Percentiles rank a stretch among this genome's conserved stretches.
These are phyloP conservation scores for Neonectria sp. DNA, from an alignment of 2,329 filamentous ascomycete species.

Conservation along the genomic window DNA sequence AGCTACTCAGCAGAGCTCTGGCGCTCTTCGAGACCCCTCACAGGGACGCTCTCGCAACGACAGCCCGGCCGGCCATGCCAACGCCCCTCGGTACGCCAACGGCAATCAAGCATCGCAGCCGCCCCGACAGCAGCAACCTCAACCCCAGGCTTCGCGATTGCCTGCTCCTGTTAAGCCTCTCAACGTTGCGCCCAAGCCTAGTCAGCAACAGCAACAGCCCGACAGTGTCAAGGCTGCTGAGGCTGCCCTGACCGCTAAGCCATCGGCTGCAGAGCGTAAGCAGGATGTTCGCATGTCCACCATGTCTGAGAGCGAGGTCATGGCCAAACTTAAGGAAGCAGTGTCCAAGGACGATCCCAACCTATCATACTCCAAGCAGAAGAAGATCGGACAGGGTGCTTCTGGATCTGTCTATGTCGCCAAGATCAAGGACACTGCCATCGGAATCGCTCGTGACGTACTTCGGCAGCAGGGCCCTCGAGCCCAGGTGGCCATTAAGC, in stretches of 20 bases:
- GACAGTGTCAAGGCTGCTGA: constrained; percentile 92
- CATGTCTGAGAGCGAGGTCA: constrained; percentile 97
- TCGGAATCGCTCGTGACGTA: constrained; percentile 87
- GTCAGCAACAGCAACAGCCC: constrained; percentile 61
- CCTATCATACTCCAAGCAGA: constrained; percentile 97
- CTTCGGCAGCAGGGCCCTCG: constrained; percentile 84
- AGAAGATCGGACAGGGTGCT: constrained; percentile 99
- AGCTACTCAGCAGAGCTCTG: constrained; percentile 65
- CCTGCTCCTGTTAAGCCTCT: constrained; percentile 82
- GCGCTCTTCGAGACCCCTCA: constrained; percentile 59
- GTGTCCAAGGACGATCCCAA: constrained; percentile 97
- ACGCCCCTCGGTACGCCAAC: constrained; percentile 72
- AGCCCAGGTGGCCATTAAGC: constrained; percentile 97
- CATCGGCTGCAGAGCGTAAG: constrained; percentile 78
- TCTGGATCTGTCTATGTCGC: constrained; percentile 98
- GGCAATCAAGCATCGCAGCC: constrained; percentile 66
- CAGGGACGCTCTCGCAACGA: constrained; percentile 65
- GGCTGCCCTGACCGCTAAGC: constrained; percentile 88
- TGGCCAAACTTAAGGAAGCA: constrained; percentile 94
- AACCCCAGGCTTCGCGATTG: constrained; percentile 63
- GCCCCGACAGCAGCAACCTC: constrained; percentile 63
- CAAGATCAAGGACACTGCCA: constrained; percentile 89
- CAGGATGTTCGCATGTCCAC: constrained; percentile 98
- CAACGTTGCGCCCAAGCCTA: constrained; percentile 80
- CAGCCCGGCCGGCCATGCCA: constrained; percentile 60